Conservation (phyloP, 192 early-diverging fungal genomes). For the Phlyctochytrium arcticum region DNA sequence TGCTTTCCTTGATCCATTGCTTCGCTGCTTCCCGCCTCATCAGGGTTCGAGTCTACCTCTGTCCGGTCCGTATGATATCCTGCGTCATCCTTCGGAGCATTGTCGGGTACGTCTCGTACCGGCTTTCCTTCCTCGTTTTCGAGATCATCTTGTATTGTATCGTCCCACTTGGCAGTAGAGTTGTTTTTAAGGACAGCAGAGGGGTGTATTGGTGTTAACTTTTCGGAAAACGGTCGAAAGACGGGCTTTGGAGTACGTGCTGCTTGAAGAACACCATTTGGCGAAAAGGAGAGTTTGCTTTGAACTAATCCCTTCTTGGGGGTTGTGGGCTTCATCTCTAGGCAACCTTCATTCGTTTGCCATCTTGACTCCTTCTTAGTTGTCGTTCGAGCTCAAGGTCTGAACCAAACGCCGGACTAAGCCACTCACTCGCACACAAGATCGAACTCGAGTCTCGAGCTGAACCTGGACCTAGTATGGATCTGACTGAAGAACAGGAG, state of each 20-base stretch:
- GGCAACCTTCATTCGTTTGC: too few relatives aligned
- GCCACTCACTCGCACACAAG: too few relatives aligned
- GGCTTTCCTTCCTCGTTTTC: neutral
- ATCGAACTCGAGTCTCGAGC: too few relatives aligned
- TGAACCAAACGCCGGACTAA: too few relatives aligned
- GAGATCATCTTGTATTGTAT: neutral
- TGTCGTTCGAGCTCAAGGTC: too few relatives aligned
- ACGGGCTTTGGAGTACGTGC: neutral
- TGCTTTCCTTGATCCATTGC: neutral
- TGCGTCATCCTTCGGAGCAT: neutral
- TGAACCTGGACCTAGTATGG: too few relatives aligned
- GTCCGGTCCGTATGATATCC: neutral
- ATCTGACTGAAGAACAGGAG: too few relatives aligned
- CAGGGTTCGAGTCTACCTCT: neutral
- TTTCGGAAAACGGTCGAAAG: neutral
- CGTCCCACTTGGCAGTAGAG: too few relatives aligned
- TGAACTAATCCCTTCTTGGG: conserved; percentile 11
- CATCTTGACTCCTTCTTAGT: too few relatives aligned
- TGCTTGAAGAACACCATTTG: neutral
- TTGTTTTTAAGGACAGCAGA: neutral
- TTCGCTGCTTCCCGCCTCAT: neutral
- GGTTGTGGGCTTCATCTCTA: too few relatives aligned
- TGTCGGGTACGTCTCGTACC: neutral
- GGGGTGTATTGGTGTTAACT: conserved; percentile 1
- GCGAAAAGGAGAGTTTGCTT: conserved; percentile 19